Percentiles rank a stretch among this genome's conserved stretches.
phyloP scores from a whole-genome alignment of 2,329 filamentous ascomycete genomes.

The Phyllosticta paracitricarpa region DNA sequence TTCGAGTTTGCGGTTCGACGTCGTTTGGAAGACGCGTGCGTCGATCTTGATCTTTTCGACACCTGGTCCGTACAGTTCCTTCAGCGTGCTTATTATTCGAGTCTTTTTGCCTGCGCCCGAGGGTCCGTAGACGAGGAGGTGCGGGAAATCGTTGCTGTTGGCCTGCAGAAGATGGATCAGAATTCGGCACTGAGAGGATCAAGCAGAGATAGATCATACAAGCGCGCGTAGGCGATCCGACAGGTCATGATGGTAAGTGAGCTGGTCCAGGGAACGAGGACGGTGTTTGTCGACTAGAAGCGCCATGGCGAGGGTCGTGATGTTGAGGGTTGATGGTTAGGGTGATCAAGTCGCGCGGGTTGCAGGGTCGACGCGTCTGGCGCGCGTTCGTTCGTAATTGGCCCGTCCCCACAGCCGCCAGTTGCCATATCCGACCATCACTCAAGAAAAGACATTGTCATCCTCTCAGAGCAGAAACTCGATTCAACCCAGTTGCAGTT shows the following conservation, averaged over 20 bases:
- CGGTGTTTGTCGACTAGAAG: slow-evolving; percentile 56
- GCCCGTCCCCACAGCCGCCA: background rate
- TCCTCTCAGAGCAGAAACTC: background rate
- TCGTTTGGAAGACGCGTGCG: slow-evolving; percentile 90
- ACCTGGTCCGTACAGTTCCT: slow-evolving; percentile 87
- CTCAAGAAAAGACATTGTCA: background rate
- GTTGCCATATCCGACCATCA: background rate
- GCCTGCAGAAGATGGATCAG: slow-evolving; percentile 47
- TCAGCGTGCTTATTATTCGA: slow-evolving; percentile 85
- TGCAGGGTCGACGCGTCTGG: slow-evolving; percentile 5
- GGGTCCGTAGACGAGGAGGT: slow-evolving; percentile 92
- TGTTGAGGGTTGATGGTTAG: background rate
- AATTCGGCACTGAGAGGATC: background rate
- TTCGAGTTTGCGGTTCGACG: slow-evolving; percentile 90
- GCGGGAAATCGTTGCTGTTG: slow-evolving; percentile 93
- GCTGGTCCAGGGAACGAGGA: slow-evolving; percentile 62
- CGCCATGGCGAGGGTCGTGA: slow-evolving; percentile 38
- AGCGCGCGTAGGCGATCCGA: slow-evolving; percentile 79
- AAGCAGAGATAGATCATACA: slow-evolving; percentile 41
- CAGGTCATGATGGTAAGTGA: slow-evolving; percentile 83
- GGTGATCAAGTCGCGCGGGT: background rate
- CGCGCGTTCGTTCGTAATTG: background rate
- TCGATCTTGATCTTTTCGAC: slow-evolving; percentile 99
- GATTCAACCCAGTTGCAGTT: background rate
- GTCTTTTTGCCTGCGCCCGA: slow-evolving; percentile 98